Evolutionary conservation across 352 stramenopile species (phyloP).

Genomic region (Phytophthora megakarya): DNA sequence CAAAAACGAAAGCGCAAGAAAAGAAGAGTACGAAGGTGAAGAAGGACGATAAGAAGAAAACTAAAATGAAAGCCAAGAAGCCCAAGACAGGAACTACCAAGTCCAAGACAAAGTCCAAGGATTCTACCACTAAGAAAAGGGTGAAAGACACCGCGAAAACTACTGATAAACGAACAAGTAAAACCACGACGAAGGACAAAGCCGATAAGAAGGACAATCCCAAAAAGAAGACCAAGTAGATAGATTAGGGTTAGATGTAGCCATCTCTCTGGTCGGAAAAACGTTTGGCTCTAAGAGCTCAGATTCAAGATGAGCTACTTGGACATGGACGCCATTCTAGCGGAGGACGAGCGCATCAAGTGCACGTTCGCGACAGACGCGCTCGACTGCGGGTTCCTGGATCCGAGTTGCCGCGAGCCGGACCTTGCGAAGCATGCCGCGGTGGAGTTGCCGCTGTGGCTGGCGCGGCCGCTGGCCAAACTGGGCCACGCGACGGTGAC

Average conservation of each 20-base stretch:
- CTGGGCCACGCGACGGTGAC: conserved; percentile 62
- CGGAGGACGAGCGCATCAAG: conserved; percentile 80
- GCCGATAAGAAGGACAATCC: too few species aligned
- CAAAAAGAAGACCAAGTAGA: too few species aligned
- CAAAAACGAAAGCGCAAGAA: conserved; percentile 24
- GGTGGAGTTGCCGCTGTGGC: conserved; percentile 83
- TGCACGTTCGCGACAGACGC: conserved; percentile 76
- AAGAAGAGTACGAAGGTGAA: conserved; percentile 24
- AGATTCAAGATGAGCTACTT: conserved; percentile 43
- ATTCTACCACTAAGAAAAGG: too few species aligned
- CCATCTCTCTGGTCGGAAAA: neutral
- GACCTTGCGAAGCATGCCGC: conserved; percentile 51
- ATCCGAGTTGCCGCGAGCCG: conserved; percentile 61
- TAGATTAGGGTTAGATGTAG: too few species aligned
- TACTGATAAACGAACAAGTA: too few species aligned
- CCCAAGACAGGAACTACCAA: too few species aligned
- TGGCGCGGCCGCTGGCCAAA: conserved; percentile 56
- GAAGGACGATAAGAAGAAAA: conserved; percentile 31
- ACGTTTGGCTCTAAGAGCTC: neutral
- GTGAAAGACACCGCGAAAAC: too few species aligned
- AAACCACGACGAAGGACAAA: too few species aligned
- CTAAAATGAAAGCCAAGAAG: conserved; percentile 9
- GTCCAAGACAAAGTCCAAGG: too few species aligned
- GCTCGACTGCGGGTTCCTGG: conserved; percentile 73
- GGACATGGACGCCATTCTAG: conserved; percentile 78